Evolutionary conservation across 768 basidiomycete genomes (phyloP), one percentile per base, ranked within the genome.

Genomic region (Chalciporus piperatus): DNA sequence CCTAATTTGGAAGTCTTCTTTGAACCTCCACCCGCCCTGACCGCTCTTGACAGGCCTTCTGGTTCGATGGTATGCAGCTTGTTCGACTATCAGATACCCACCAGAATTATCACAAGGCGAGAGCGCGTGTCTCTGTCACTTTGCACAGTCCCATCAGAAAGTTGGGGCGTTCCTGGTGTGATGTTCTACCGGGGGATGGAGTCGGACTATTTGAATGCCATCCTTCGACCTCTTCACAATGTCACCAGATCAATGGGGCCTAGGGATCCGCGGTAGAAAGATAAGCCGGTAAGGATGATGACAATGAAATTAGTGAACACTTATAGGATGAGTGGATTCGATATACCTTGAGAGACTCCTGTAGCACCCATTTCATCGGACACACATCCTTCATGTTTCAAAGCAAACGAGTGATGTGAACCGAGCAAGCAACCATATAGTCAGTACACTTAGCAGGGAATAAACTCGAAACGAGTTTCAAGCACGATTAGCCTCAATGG

Each of bases 1-100:
- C 67, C 56, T 47, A 52, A 57, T 48, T 50, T 56, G 57, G 67
- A 63, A 62, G 47, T 25, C 62, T 67, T 70, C 67, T 64, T 55
- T 68, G 64, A 48, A 58, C 59, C 51, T 45, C 55, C 58, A 48
- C 54, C 47, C 59, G 55, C 61, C 52, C 46, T 57, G 56, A 48
- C 55, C 37, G 57, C 9, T 48, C 25, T 28, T 65, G 66, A 67
- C 68, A 69, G 65, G 65, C 48, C 11, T 25, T 62, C 42, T 28
- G 37, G 51, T 53, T 55, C 48, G 54, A 64, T 61, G 56, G 28
- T 44, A 5, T 47, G 49, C 48, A 14, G 28, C 20, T 14, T 45
- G 56, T 59, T 68, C 45, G 59, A 66, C 52, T 55, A 66, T 66
- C 63, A 63, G 59, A 63, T 41, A 54, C 40, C 23, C 30, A 50